Conservation (phyloP, 495 filamentous ascomycete species). For the Aspergillus homomorphus region DNA sequence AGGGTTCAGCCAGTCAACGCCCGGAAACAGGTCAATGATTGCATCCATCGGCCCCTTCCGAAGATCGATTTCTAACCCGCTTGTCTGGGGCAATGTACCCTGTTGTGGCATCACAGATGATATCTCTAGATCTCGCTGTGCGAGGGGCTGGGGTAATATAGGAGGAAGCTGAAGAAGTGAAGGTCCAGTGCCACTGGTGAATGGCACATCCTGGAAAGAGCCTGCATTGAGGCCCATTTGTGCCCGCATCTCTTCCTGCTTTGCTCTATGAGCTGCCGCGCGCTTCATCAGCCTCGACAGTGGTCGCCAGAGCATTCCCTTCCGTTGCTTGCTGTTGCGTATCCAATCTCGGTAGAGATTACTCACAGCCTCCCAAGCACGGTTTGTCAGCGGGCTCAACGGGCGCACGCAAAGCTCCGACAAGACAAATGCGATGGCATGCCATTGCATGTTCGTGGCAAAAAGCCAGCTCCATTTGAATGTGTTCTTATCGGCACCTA, state of each 20-base stretch:
- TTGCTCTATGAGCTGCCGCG: slow-evolving; percentile 43
- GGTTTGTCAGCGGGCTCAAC: slow-evolving; percentile 64
- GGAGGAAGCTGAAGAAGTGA: slow-evolving; percentile 10
- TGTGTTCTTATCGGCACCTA: slow-evolving; percentile 58
- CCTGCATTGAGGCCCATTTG: slow-evolving; percentile 20
- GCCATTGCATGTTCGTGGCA: slow-evolving; percentile 77
- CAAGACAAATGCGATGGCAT: slow-evolving; percentile 70
- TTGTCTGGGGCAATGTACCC: neutral
- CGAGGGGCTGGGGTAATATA: slow-evolving; percentile 12
- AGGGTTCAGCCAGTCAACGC: slow-evolving; percentile 24
- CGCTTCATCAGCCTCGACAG: slow-evolving; percentile 68
- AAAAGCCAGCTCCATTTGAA: slow-evolving; percentile 79
- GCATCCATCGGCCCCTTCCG: slow-evolving; percentile 28
- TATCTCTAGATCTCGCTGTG: slow-evolving; percentile 1
- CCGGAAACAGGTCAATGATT: slow-evolving; percentile 32
- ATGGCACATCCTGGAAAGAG: slow-evolving; percentile 6
- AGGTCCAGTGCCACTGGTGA: slow-evolving; percentile 12
- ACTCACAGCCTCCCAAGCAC: slow-evolving; percentile 77
- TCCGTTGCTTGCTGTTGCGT: slow-evolving; percentile 50
- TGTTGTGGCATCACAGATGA: neutral
- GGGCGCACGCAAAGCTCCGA: slow-evolving; percentile 74
- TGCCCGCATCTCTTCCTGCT: slow-evolving; percentile 30
- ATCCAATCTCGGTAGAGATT: slow-evolving; percentile 54
- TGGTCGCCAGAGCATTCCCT: slow-evolving; percentile 70
- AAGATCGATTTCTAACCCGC: slow-evolving; percentile 29